Conservation (phyloP, 2,329 filamentous ascomycete species). For the Chaetomium globosum region DNA sequence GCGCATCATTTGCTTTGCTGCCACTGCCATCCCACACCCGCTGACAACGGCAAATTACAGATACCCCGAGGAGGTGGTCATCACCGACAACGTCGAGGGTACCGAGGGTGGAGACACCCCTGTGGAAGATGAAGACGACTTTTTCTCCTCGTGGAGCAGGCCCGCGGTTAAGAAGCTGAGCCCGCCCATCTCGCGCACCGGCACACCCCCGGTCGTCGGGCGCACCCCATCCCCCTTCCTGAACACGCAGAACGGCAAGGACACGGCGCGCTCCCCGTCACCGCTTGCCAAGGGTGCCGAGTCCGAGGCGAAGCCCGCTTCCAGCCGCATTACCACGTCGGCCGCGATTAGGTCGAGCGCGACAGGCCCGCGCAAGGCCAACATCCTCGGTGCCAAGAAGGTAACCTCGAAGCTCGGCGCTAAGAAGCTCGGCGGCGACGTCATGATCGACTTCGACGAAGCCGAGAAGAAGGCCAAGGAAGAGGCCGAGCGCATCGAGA, state of each 20-base stretch:
- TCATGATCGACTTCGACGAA: constrained; percentile 88
- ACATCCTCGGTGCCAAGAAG: constrained; percentile 85
- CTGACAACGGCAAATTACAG: constrained; percentile 50
- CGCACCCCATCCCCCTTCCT: constrained; percentile 90
- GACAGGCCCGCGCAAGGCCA: constrained; percentile 73
- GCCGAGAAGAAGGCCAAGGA: constrained; percentile 97
- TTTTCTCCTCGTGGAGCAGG: constrained; percentile 99
- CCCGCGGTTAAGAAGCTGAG: constrained; percentile 94
- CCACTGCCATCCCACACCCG: not conserved
- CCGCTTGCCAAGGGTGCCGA: constrained; percentile 70
- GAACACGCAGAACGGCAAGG: constrained; percentile 72
- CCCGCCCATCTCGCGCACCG: constrained; percentile 86
- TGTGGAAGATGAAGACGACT: constrained; percentile 87
- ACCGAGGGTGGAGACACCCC: constrained; percentile 73
- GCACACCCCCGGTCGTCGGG: constrained; percentile 78
- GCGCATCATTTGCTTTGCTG: constrained; percentile 38
- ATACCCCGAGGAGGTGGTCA: constrained; percentile 80
- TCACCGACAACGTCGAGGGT: constrained; percentile 70
- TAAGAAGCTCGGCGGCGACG: constrained; percentile 81
- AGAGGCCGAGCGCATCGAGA: constrained; percentile 93
- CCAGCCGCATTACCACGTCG: constrained; percentile 74
- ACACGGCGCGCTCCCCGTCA: constrained; percentile 75
- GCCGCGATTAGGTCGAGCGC: constrained; percentile 79
- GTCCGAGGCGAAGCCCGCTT: constrained; percentile 55
- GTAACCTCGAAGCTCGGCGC: constrained; percentile 78